Evolutionary conservation across 1,284 basidiomycete genomes (phyloP).

Genomic region (Melanopsichium pennsylvanicum): DNA sequence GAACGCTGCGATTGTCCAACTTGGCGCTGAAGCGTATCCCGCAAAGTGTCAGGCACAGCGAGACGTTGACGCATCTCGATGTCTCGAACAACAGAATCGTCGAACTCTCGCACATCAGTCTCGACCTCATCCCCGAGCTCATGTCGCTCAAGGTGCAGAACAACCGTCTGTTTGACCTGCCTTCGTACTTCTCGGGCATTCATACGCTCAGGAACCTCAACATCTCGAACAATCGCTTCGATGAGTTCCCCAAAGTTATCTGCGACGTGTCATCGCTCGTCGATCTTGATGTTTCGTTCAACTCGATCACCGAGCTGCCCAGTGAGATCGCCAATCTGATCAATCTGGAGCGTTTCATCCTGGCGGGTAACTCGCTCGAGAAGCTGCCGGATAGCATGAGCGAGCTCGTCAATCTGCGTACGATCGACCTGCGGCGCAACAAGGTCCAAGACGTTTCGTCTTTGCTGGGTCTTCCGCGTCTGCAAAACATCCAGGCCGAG

Average conservation of each 20-base stretch:
- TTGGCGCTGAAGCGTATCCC: slow-evolving; percentile 96
- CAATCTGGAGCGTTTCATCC: slow-evolving; percentile 57
- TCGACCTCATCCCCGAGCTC: slow-evolving; percentile 81
- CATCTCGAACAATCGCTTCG: slow-evolving; percentile 96
- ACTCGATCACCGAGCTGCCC: slow-evolving; percentile 83
- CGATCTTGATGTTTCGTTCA: slow-evolving; percentile 95
- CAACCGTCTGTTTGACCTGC: slow-evolving; percentile 87
- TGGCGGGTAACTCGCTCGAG: slow-evolving; percentile 59
- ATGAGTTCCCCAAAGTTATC: slow-evolving; percentile 79
- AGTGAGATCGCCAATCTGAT: slow-evolving; percentile 77
- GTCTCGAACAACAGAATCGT: slow-evolving; percentile 91
- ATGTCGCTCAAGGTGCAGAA: slow-evolving; percentile 83
- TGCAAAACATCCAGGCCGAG: slow-evolving; percentile 56
- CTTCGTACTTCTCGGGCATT: slow-evolving; percentile 82
- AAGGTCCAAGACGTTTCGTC: slow-evolving; percentile 55
- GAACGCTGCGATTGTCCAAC: slow-evolving; percentile 86
- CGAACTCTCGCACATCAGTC: slow-evolving; percentile 84
- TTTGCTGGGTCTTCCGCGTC: slow-evolving; percentile 51
- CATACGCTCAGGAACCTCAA: slow-evolving; percentile 80
- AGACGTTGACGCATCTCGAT: slow-evolving; percentile 82
- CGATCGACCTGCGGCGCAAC: slow-evolving; percentile 61
- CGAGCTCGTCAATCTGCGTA: slow-evolving; percentile 49
- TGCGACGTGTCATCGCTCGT: slow-evolving; percentile 77
- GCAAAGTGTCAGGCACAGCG: slow-evolving; percentile 79
- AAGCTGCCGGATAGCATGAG: slow-evolving; percentile 54